Percentiles rank a stretch among this genome's conserved stretches.
These are phyloP conservation scores for Penicillium palitans DNA, from an alignment of 2,329 filamentous ascomycete species.

Conservation along the genomic window DNA sequence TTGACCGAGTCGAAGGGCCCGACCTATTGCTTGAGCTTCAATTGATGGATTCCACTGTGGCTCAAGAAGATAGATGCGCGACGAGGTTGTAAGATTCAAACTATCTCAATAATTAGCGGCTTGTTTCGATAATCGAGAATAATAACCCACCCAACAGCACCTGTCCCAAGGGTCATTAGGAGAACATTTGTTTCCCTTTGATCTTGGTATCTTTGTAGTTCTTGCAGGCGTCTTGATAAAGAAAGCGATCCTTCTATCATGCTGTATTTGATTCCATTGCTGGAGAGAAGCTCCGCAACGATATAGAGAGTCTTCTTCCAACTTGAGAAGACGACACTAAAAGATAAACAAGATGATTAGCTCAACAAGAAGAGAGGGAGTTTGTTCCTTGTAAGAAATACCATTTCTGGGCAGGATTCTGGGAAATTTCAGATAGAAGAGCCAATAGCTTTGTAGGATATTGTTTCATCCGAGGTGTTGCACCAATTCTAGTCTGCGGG, in stretches of 20 bases:
- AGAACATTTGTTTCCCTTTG: background rate
- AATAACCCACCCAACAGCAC: background rate
- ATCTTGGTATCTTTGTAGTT: background rate
- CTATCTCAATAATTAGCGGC: background rate
- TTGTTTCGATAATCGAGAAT: background rate
- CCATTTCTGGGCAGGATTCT: background rate
- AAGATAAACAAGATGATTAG: background rate
- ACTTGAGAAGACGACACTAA: background rate
- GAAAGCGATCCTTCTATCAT: background rate
- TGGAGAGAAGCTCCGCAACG: background rate
- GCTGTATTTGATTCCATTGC: background rate
- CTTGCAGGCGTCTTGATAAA: background rate
- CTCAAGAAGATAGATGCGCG: conserved; percentile 9
- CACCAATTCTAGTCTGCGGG: background rate
- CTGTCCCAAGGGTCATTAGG: background rate
- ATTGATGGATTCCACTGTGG: conserved; percentile 11
- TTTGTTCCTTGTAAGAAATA: background rate
- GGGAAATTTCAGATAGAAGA: background rate
- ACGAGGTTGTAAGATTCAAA: background rate
- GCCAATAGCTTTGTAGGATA: background rate
- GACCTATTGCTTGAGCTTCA: conserved; percentile 7
- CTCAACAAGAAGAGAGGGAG: background rate
- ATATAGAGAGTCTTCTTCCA: background rate
- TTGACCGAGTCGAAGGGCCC: conserved; percentile 9
- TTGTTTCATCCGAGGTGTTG: background rate